phyloP scores from a whole-genome alignment of 176 grass and related monocot genomes.

The Rhynchospora breviuscula region DNA sequence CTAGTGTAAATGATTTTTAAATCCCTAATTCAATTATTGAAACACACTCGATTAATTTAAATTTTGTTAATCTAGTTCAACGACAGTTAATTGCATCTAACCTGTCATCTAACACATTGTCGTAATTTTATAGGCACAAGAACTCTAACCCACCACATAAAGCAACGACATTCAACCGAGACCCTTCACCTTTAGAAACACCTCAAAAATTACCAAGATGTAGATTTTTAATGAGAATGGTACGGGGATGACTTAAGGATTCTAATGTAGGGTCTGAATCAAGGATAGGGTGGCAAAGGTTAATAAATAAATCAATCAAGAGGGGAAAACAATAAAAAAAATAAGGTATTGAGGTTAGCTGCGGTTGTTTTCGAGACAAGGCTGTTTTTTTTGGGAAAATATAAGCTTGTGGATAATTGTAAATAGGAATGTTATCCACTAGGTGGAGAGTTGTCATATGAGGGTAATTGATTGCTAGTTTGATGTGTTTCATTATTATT shows the following conservation, averaged over 20 bases:
- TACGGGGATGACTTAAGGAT: constrained; percentile 29
- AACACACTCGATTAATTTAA: constrained; percentile 57
- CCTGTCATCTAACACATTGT: constrained; percentile 62
- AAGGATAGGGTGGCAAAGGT: constrained; percentile 64
- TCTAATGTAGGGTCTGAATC: constrained; percentile 57
- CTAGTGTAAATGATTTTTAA: neutral
- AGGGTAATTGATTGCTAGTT: too few relatives aligned
- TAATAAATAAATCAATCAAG: too few relatives aligned
- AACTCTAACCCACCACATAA: too few relatives aligned
- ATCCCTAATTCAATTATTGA: constrained; percentile 51
- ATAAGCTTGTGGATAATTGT: too few relatives aligned
- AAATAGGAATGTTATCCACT: too few relatives aligned
- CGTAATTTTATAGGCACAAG: constrained; percentile 59
- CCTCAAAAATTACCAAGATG: constrained; percentile 71
- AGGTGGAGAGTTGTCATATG: too few relatives aligned
- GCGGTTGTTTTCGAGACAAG: too few relatives aligned
- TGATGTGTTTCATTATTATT: too few relatives aligned
- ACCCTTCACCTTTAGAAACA: constrained; percentile 55
- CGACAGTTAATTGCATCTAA: constrained; percentile 58
- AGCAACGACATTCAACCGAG: constrained; percentile 80
- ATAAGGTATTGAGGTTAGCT: too few relatives aligned
- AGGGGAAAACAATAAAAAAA: too few relatives aligned
- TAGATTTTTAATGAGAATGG: constrained; percentile 54
- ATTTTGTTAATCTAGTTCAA: constrained; percentile 49
- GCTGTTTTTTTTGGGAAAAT: too few relatives aligned